phyloP scores from a whole-genome alignment of 2,329 filamentous ascomycete species.

The Trichoderma cornu-damae region DNA sequence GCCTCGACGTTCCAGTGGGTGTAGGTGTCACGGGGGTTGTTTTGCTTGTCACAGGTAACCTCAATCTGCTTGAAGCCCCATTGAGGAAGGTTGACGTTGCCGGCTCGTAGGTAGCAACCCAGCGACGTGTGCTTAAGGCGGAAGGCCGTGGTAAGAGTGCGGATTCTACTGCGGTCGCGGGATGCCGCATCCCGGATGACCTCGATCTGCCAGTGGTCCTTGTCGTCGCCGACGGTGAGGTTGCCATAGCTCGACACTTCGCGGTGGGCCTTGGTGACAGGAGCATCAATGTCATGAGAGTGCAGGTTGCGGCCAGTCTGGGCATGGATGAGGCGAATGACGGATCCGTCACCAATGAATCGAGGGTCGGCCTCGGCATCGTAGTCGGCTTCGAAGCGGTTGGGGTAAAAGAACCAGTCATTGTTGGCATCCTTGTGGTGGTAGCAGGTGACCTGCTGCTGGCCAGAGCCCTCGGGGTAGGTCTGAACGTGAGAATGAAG shows the following conservation, averaged over 20 bases:
- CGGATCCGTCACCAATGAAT: conserved; percentile 71
- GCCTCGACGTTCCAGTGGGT: conserved; percentile 99
- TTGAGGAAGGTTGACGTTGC: conserved; percentile 92
- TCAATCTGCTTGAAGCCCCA: conserved; percentile 99
- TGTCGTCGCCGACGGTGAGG: conserved; percentile 88
- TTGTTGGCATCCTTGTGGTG: conserved; percentile 99
- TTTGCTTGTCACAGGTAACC: conserved; percentile 88
- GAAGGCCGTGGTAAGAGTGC: conserved; percentile 91
- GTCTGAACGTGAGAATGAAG: conserved; percentile 96
- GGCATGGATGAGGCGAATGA: conserved; percentile 83
- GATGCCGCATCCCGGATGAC: conserved; percentile 86
- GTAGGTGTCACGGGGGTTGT: conserved; percentile 87
- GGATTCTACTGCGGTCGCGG: conserved; percentile 74
- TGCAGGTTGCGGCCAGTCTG: conserved; percentile 97
- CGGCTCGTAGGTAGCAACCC: conserved; percentile 90
- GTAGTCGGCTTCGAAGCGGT: conserved; percentile 70
- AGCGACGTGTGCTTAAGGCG: conserved; percentile 75
- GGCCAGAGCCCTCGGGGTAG: conserved; percentile 84
- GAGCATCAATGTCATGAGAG: conserved; percentile 84
- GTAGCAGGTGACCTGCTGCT: conserved; percentile 98
- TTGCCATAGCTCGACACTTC: conserved; percentile 98
- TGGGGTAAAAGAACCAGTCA: conserved; percentile 98
- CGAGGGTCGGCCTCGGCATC: conserved; percentile 63
- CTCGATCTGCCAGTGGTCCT: conserved; percentile 95
- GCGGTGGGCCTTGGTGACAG: conserved; percentile 79